Evolutionary conservation across 805 yeast species (phyloP).

Genomic region (Ogataea allantospora): DNA sequence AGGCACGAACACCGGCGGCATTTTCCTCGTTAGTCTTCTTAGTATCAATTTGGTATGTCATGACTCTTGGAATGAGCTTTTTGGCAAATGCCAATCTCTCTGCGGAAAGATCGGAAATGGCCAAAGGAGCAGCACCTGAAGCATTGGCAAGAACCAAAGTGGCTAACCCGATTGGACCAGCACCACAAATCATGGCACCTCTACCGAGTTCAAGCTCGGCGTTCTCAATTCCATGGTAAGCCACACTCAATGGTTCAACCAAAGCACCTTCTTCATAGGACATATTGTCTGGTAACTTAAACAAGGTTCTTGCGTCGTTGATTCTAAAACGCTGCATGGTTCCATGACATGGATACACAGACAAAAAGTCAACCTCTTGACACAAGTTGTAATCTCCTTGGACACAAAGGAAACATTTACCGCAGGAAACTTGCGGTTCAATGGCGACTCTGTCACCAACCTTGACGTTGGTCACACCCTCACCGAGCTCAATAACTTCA

Average conservation of each 20-base stretch:
- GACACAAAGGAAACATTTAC: slow-evolving; percentile 37
- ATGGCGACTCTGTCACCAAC: slow-evolving; percentile 49
- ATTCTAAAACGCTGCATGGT: slow-evolving; percentile 39
- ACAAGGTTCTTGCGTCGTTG: slow-evolving; percentile 34
- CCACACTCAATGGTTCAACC: slow-evolving; percentile 55
- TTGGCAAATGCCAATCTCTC: slow-evolving; percentile 48
- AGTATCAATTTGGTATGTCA: slow-evolving; percentile 42
- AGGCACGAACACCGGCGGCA: slow-evolving; percentile 36
- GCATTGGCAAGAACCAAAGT: slow-evolving; percentile 48
- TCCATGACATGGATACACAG: slow-evolving; percentile 40
- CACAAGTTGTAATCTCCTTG: slow-evolving; percentile 43
- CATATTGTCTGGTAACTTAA: slow-evolving; percentile 41
- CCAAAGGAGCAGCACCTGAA: slow-evolving; percentile 52
- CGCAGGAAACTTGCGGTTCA: slow-evolving; percentile 57
- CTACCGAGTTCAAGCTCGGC: slow-evolving; percentile 47
- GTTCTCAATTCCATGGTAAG: slow-evolving; percentile 49
- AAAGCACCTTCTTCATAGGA: slow-evolving; percentile 53
- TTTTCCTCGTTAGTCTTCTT: slow-evolving; percentile 35
- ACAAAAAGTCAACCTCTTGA: slow-evolving; percentile 37
- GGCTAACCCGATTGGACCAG: slow-evolving; percentile 60
- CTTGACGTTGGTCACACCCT: slow-evolving; percentile 43
- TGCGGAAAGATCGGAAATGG: slow-evolving; percentile 47
- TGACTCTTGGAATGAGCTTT: slow-evolving; percentile 43
- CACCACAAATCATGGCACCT: slow-evolving; percentile 49
- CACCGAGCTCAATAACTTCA: slow-evolving; percentile 47